Conservation (phyloP, 2,329 filamentous ascomycete genomes). For the Juglanconis juglandina region DNA sequence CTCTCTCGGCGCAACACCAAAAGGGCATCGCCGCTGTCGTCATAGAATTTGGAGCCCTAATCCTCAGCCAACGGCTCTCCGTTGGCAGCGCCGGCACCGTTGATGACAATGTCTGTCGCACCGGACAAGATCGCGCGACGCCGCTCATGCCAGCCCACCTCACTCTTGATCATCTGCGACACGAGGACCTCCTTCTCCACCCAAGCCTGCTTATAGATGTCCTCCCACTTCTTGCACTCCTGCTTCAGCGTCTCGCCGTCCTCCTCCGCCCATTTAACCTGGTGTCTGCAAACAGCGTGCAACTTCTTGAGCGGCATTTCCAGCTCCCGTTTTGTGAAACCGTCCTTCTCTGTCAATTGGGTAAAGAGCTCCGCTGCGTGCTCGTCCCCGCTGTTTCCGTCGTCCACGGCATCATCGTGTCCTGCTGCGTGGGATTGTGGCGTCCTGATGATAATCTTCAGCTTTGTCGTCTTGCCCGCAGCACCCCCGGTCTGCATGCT, state of each 20-base stretch:
- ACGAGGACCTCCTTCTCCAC: slow-evolving; percentile 74
- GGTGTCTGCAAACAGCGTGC: slow-evolving; percentile 64
- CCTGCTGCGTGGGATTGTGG: slow-evolving; percentile 55
- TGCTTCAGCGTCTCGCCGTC: slow-evolving; percentile 61
- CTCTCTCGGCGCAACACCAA: no score
- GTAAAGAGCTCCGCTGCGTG: slow-evolving; percentile 59
- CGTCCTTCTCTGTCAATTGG: slow-evolving; percentile 50
- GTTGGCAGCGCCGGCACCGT: slow-evolving; percentile 7
- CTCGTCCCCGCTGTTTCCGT: slow-evolving; percentile 48
- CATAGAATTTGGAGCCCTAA: neutral
- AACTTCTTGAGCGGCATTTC: slow-evolving; percentile 57
- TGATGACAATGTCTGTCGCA: slow-evolving; percentile 42
- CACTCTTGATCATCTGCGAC: slow-evolving; percentile 66
- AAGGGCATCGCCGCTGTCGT: no score
- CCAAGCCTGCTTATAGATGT: slow-evolving; percentile 69
- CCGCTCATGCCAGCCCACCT: slow-evolving; percentile 62
- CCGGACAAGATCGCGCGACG: slow-evolving; percentile 53
- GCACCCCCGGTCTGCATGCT: slow-evolving; percentile 52
- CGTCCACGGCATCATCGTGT: slow-evolving; percentile 48
- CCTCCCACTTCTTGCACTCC: slow-evolving; percentile 66
- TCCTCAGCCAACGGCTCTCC: neutral
- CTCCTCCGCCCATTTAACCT: slow-evolving; percentile 69
- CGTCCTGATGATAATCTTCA: slow-evolving; percentile 64
- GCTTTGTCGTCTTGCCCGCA: slow-evolving; percentile 46
- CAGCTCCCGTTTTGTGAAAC: slow-evolving; percentile 65